A percentile compares a stretch with the other conserved stretches of the same genome.
These are phyloP conservation scores for Sisymbrium altissimum DNA, from an alignment of 345 rosid genomes.

Conservation along the genomic window DNA sequence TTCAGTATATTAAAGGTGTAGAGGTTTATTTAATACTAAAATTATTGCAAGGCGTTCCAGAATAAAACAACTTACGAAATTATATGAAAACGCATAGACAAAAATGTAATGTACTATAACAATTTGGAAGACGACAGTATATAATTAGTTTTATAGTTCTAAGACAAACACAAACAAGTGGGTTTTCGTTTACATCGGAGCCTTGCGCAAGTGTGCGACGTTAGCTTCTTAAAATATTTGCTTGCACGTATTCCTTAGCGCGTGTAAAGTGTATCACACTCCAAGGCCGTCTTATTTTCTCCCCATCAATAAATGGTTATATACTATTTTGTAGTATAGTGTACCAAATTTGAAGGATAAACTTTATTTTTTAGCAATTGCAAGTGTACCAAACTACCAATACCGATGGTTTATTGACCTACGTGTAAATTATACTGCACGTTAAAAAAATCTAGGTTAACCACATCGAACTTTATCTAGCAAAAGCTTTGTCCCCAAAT, in stretches of 20 bases:
- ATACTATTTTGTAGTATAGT: background rate
- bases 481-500: background rate
- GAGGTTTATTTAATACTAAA: background rate
- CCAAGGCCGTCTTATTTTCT: background rate
- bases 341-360: background rate
- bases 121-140: too few relatives aligned
- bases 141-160: background rate
- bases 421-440: background rate
- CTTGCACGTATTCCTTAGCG: constrained; percentile 25
- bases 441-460: constrained; percentile 4
- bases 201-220: constrained; percentile 21
- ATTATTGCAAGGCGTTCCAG: background rate
- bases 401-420: background rate
- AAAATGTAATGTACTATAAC: background rate
- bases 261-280: constrained; percentile 10
- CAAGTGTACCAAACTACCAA: background rate
- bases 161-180: constrained; percentile 16
- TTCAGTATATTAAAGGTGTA: too few relatives aligned
- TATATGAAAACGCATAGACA: background rate
- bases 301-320: background rate
- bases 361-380: background rate
- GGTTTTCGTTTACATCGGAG: constrained; percentile 22
- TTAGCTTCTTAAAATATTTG: constrained; percentile 23
- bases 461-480: background rate
- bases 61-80: background rate